phyloP scores from a whole-genome alignment of 73 alveolate species.

The Tetrahymena borealis region DNA sequence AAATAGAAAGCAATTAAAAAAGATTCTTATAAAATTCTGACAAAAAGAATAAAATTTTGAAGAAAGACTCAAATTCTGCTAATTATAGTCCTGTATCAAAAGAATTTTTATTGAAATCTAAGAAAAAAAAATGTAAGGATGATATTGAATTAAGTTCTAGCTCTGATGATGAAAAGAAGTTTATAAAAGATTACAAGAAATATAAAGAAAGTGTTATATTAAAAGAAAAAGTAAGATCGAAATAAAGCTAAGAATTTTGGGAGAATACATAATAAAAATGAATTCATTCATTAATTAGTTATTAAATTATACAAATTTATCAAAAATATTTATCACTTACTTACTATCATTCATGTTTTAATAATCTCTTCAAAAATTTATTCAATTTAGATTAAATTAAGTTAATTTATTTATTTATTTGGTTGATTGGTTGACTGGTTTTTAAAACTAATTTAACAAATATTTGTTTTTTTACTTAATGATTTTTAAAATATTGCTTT shows the following conservation, averaged over 20 bases:
- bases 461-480: too few species aligned
- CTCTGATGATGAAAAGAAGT: neutral
- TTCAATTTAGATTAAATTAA: too few species aligned
- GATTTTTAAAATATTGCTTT: too few species aligned
- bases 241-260: neutral
- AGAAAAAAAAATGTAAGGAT: neutral
- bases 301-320: neutral
- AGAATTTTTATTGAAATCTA: neutral
- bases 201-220: neutral
- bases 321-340: neutral
- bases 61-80: neutral
- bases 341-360: too few species aligned
- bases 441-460: too few species aligned
- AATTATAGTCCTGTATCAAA: neutral
- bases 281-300: neutral
- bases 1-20: neutral
- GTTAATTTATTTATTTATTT: too few species aligned
- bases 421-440: too few species aligned
- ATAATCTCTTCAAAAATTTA: too few species aligned
- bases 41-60: neutral
- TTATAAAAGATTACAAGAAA: neutral
- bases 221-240: neutral
- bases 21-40: neutral
- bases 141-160: neutral
- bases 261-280: neutral